Conservation (phyloP, 1,284 basidiomycete genomes). For the Heterobasidion annosum region DNA sequence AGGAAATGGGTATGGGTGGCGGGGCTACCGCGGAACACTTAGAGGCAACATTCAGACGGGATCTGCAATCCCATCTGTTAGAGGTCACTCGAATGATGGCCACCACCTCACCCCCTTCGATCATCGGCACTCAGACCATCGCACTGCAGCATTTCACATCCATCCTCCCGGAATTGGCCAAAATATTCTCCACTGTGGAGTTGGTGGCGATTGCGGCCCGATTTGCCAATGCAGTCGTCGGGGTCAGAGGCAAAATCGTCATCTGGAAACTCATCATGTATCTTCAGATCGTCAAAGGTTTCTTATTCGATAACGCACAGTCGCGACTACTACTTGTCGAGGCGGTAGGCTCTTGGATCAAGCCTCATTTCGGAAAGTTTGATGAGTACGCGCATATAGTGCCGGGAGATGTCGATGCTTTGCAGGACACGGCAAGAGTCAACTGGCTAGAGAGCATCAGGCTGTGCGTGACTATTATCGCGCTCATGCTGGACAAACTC, state of each 20-base stretch:
- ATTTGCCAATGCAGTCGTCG: constrained; percentile 81
- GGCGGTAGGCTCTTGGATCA: constrained; percentile 87
- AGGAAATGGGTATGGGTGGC: constrained; percentile 70
- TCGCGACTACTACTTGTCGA: constrained; percentile 81
- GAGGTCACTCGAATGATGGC: constrained; percentile 90
- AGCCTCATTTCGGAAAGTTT: constrained; percentile 89
- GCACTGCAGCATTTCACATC: constrained; percentile 92
- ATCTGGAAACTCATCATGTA: constrained; percentile 95
- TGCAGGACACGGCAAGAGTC: constrained; percentile 69
- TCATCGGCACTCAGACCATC: constrained; percentile 93
- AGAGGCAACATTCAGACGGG: constrained; percentile 79
- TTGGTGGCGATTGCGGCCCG: constrained; percentile 79
- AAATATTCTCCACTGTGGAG: constrained; percentile 74
- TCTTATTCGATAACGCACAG: constrained; percentile 78
- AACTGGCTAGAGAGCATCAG: constrained; percentile 88
- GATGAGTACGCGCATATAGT: constrained; percentile 68
- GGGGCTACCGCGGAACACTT: constrained; percentile 80
- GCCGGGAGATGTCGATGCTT: constrained; percentile 53
- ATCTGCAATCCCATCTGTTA: constrained; percentile 65
- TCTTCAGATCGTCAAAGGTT: constrained; percentile 82
- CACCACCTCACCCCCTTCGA: constrained; percentile 66
- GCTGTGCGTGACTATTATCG: constrained; percentile 76
- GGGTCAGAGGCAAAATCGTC: constrained; percentile 78
- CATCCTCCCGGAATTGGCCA: constrained; percentile 80
- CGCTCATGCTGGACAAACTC: constrained; percentile 87